These are phyloP conservation scores for Talaromyces thailandensis DNA, from an alignment of 495 filamentous ascomycete species.

Conservation along the genomic window DNA sequence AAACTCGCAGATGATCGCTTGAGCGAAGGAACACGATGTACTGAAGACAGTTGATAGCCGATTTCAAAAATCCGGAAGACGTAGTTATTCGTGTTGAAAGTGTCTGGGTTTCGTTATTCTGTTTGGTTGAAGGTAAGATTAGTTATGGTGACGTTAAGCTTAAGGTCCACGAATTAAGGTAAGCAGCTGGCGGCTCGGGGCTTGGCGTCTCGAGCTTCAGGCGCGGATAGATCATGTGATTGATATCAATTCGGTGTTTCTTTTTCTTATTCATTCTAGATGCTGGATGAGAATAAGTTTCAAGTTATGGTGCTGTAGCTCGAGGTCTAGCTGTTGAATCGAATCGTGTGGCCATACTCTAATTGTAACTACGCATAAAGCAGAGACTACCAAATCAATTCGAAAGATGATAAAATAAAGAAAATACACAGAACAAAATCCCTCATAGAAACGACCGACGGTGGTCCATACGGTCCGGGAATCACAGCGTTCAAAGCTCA, in stretches of 20 bases:
- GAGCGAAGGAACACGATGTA: background rate
- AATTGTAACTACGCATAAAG: background rate
- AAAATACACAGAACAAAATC: constrained; percentile 1
- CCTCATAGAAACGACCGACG: background rate
- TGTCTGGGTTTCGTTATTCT: background rate
- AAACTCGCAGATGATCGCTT: background rate
- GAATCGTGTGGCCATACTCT: background rate
- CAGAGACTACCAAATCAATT: background rate
- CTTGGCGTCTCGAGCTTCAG: background rate
- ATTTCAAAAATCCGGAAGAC: background rate
- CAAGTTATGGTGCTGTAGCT: background rate
- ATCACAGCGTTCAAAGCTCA: background rate
- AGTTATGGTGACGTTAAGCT: background rate
- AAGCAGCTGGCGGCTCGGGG: background rate
- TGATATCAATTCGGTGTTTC: background rate
- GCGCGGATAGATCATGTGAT: background rate
- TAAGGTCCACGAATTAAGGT: background rate
- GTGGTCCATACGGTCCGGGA: background rate
- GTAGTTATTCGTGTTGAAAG: background rate
- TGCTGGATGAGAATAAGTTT: background rate
- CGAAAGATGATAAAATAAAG: background rate
- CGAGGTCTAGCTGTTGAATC: background rate
- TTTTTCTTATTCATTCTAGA: background rate
- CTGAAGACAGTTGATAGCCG: background rate
- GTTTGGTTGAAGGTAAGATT: background rate